Evolutionary conservation across 129 eudicot species (phyloP).

Genomic region (Escallonia rubra): DNA sequence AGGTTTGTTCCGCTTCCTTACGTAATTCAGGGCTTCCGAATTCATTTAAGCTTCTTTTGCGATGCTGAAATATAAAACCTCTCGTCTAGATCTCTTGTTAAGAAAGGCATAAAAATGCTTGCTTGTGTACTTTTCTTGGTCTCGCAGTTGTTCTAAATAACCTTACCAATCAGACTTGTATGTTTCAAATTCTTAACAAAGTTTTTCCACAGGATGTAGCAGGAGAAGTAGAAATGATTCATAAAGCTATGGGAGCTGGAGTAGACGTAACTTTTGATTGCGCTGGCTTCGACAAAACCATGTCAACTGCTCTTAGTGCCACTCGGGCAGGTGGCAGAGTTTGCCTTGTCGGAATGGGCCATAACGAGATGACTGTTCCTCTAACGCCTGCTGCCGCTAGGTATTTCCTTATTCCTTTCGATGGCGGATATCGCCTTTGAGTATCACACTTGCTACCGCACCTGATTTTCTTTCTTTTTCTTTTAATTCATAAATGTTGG

Average conservation of each 20-base stretch:
- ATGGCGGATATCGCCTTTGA: no score
- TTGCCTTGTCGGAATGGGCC: slow-evolving; percentile 74
- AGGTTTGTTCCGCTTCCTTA: no score
- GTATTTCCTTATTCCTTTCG: slow-evolving; percentile 11
- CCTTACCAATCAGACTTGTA: no score
- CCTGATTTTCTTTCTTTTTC: not conserved
- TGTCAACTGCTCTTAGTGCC: slow-evolving; percentile 56
- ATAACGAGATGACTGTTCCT: slow-evolving; percentile 63
- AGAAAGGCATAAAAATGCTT: no score
- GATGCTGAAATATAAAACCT: no score
- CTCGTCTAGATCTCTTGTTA: no score
- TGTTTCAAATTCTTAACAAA: no score
- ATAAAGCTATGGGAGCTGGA: slow-evolving; percentile 48
- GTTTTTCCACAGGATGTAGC: slow-evolving; percentile 34
- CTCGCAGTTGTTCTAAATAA: no score
- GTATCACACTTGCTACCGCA: no score
- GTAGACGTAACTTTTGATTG: slow-evolving; percentile 68
- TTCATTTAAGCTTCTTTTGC: no score
- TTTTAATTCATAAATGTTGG: not conserved
- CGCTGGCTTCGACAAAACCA: slow-evolving; percentile 70
- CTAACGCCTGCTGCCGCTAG: slow-evolving; percentile 75
- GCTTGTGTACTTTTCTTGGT: no score
- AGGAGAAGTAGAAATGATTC: slow-evolving; percentile 44
- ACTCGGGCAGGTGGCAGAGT: slow-evolving; percentile 66
- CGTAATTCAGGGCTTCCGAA: no score